These are phyloP conservation scores for Venturia aucupariae DNA, from an alignment of 2,329 filamentous ascomycete species.

Conservation along the genomic window DNA sequence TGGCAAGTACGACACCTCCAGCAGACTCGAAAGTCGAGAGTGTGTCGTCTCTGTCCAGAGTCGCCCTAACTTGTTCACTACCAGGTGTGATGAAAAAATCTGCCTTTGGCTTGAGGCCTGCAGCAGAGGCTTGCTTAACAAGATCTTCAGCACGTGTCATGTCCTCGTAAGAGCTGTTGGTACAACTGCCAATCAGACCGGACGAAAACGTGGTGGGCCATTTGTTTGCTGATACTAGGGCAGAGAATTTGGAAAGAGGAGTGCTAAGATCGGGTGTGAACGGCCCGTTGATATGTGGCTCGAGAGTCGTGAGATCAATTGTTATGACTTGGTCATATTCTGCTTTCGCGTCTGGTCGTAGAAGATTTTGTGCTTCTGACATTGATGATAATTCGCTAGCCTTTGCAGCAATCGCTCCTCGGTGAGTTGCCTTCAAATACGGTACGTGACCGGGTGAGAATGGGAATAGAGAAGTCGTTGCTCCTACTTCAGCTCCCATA, in stretches of 20 bases:
- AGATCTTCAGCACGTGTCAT: slow-evolving; percentile 94
- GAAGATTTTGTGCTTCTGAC: slow-evolving; percentile 51
- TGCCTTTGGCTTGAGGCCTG: slow-evolving; percentile 80
- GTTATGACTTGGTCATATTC: slow-evolving; percentile 86
- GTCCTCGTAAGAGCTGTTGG: slow-evolving; percentile 97
- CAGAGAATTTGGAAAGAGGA: slow-evolving; percentile 81
- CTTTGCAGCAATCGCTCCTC: slow-evolving; percentile 56
- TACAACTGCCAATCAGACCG: slow-evolving; percentile 93
- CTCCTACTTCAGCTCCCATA: slow-evolving; percentile 87
- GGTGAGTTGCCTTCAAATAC: slow-evolving; percentile 79
- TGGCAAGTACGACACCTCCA: slow-evolving; percentile 82
- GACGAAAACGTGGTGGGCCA: slow-evolving; percentile 91
- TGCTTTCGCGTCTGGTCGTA: slow-evolving; percentile 70
- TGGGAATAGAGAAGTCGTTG: slow-evolving; percentile 92
- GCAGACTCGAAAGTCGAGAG: slow-evolving; percentile 77
- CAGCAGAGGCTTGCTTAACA: slow-evolving; percentile 79
- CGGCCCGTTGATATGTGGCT: slow-evolving; percentile 94
- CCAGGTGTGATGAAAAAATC: slow-evolving; percentile 96
- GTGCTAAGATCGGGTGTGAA: slow-evolving; percentile 95
- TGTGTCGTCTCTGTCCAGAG: slow-evolving; percentile 79
- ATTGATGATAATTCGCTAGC: slow-evolving; percentile 53
- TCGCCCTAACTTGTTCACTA: slow-evolving; percentile 93
- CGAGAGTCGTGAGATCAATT: slow-evolving; percentile 80
- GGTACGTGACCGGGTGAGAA: slow-evolving; percentile 76
- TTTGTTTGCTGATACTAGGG: slow-evolving; percentile 69